Conservation (phyloP, 805 yeast genomes). For the Saccharomycodes ludwigii region DNA sequence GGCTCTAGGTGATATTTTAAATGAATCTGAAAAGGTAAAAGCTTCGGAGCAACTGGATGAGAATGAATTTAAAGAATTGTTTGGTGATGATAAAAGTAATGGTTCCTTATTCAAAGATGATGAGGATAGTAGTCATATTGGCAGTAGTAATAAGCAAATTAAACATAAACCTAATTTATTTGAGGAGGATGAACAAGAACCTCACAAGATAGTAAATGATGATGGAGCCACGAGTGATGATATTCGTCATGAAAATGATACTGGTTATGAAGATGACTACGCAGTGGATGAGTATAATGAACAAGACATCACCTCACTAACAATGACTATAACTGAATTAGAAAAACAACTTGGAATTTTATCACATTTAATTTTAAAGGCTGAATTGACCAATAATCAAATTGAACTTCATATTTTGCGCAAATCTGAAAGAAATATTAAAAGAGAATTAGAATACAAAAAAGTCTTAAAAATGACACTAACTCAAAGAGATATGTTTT, state of each 20-base stretch:
- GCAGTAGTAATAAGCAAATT: no score
- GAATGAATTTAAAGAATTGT: no score
- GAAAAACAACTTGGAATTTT: slow-evolving; percentile 52
- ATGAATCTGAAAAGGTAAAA: slow-evolving; percentile 13
- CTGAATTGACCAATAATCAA: slow-evolving; percentile 70
- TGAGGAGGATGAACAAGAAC: slow-evolving; percentile 13
- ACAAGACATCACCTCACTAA: slow-evolving; percentile 27
- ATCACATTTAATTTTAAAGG: slow-evolving; percentile 60
- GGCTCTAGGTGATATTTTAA: slow-evolving; percentile 20
- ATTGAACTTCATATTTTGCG: slow-evolving; percentile 55
- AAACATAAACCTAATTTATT: no score
- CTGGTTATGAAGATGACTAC: slow-evolving; percentile 12
- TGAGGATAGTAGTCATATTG: background rate
- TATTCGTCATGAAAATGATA: slow-evolving; percentile 12
- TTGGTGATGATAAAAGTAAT: slow-evolving; percentile 7
- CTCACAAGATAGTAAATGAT: no score
- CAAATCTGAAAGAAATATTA: slow-evolving; percentile 55
- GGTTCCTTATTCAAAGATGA: slow-evolving; percentile 4
- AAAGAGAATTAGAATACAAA: slow-evolving; percentile 59
- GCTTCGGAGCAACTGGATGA: slow-evolving; percentile 2
- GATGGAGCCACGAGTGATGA: background rate
- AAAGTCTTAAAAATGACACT: slow-evolving; percentile 40
- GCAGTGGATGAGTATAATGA: slow-evolving; percentile 4
- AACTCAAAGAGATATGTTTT: slow-evolving; percentile 59
- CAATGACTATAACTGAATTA: slow-evolving; percentile 43